Evolutionary conservation across 345 rosid genomes (phyloP), one percentile per base, ranked within the genome.

Genomic region (Salix koriyanagi): DNA sequence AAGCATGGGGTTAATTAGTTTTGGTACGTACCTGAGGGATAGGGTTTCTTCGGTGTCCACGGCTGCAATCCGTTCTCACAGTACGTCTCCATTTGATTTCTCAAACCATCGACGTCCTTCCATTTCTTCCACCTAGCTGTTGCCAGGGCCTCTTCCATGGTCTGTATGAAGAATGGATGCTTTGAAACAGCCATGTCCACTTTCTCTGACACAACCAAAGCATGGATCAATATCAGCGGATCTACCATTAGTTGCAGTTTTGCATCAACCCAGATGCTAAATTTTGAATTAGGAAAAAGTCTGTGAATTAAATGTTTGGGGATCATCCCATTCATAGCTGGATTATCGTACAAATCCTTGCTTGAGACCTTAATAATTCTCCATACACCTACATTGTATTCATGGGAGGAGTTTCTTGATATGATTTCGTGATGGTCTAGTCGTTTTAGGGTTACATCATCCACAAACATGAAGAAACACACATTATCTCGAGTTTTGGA

Each of bases 61-160:
- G 97, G 99, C 78, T 73, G 87, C 84, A 95, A 80, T 18, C 99
- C 99, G 79, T 85, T 83, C 50, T 88, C 90, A 80, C 99, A 93
- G 69, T 93, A 95, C 2, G 91, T 88, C 90, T 95, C 99, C 93
- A 95, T 93, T 75, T 95, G 99, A 39, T 62, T 48, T 80, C 84
- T 84, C 87, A 93, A 71, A 19, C 87, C 87, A 16, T 79, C 80
- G 15, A 89, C 82, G 76, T 93, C 97, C 37, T 79, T 26, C 98
- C 97, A 95, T 74, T 95, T 95, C 89, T 86, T 90, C 99, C 99
- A 93, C 85, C 97, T 85, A 0, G 96, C 97, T 0, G 99, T 95
- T 12, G 99, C 99, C 86, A 95, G 83, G 0, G 99, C 99, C 78
- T 95, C 99, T 77, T 95, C 99, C 94, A 95, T 88, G 0, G 99